Evolutionary conservation across 306 rosid species (phyloP), one percentile per base, ranked within the genome.

Genomic region (Vicia faba): DNA sequence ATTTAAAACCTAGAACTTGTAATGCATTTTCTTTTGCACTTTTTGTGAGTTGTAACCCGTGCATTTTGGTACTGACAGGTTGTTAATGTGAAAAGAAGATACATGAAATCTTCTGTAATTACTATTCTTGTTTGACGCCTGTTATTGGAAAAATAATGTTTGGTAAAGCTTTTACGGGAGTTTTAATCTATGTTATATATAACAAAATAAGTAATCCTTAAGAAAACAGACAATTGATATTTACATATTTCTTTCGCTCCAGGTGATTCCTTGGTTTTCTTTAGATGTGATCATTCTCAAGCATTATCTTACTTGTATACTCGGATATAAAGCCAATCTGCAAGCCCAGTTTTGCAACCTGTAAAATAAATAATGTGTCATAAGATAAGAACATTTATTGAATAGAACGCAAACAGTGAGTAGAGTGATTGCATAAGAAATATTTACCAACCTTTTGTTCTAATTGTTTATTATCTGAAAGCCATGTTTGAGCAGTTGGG

Each of bases 401-500:
- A 8, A 35, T 70, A 53, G 54, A 72, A 25, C 20, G 28, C 19
- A 55, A 5, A n/a, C 4, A 8, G 36, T 29, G 61, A 68, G 46
- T 44, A 18, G 51, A 33, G 12, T 31, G 48, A 13, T 11, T 58
- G 55, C 43, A 45, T 13, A 38, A 20, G 39, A 40, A 53, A 35
- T 60, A 72, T 49, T 56, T 39, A 76, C 78, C 70, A 75, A 91
- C 96, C 92, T 82, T 87, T 19, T 84, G 82, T 75, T 82, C 80
- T 43, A 81, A 71, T 74, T 87, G 81, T 68, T 82, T 87, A 74
- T 87, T 55, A 71, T 85, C 81, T 60, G 86, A 84, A 58, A 79
- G 45, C 96, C 99, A 90, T 60, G 99, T 96, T 67, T 76, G 80
- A 85, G 95, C 81, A 20, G 99, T 90, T 26, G 86, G 82, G 66